phyloP scores from a whole-genome alignment of 2,329 filamentous ascomycete species.

The Penicillium sp. region DNA sequence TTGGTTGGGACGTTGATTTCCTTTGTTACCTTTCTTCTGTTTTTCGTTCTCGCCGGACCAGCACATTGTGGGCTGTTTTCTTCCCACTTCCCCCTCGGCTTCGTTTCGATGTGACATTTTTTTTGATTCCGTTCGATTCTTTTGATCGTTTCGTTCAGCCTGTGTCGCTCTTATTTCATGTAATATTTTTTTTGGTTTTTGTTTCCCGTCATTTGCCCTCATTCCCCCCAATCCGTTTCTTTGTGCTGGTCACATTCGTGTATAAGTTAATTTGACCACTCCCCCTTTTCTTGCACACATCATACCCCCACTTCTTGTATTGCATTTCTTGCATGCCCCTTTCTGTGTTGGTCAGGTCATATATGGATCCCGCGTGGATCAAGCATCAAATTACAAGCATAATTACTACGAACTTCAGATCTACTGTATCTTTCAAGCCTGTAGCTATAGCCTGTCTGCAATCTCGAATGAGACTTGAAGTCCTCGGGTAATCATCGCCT shows the following conservation, averaged over 20 bases:
- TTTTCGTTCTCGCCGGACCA: slow-evolving; percentile 12
- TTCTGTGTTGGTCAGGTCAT: slow-evolving; percentile 24
- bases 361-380: slow-evolving; percentile 18
- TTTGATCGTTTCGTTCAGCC: slow-evolving; percentile 21
- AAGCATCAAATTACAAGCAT: slow-evolving; percentile 22
- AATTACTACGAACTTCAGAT: neutral
- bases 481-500: no score
- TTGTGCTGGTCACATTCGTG: slow-evolving; percentile 43
- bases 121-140: slow-evolving; percentile 11
- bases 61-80: slow-evolving; percentile 31
- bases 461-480: no score
- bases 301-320: slow-evolving; percentile 37
- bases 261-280: slow-evolving; percentile 37
- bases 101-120: slow-evolving; percentile 32
- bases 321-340: slow-evolving; percentile 28
- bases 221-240: slow-evolving; percentile 19
- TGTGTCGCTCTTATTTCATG: slow-evolving; percentile 30
- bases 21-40: slow-evolving; percentile 39
- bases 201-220: slow-evolving; percentile 14
- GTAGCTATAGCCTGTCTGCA: neutral
- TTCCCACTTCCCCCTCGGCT: slow-evolving; percentile 29
- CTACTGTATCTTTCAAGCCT: neutral
- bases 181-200: slow-evolving; percentile 28
- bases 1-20: slow-evolving; percentile 37
- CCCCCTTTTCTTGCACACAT: slow-evolving; percentile 25